Percentiles rank a stretch among this genome's conserved stretches.
These are phyloP conservation scores for Reticulascus tulasneorum DNA, from an alignment of 2,329 filamentous ascomycete genomes.

Conservation along the genomic window DNA sequence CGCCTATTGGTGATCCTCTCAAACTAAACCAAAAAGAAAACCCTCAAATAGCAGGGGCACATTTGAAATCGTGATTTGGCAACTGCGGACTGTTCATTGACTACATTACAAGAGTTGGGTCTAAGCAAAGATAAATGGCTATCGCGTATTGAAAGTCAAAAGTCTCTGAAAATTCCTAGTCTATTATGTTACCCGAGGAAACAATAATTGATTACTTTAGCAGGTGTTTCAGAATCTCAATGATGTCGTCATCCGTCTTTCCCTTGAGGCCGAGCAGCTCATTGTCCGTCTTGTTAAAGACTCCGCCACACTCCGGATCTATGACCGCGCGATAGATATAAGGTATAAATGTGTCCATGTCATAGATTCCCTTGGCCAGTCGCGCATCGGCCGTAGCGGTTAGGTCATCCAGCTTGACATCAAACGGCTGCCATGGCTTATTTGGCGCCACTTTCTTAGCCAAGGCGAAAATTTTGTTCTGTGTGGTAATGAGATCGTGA, in stretches of 20 bases:
- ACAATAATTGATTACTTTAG: too few relatives aligned
- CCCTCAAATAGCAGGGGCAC: too few relatives aligned
- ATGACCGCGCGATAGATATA: conserved; percentile 15
- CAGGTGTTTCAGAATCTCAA: too few relatives aligned
- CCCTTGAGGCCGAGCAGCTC: conserved; percentile 16
- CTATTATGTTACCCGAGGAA: too few relatives aligned
- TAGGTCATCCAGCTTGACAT: conserved; percentile 13
- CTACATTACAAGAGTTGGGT: too few relatives aligned
- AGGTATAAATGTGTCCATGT: conserved; percentile 14
- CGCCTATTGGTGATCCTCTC: too few relatives aligned
- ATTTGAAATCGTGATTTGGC: too few relatives aligned
- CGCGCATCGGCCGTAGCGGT: conserved; percentile 13
- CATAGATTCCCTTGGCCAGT: conserved; percentile 15
- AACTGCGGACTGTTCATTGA: too few relatives aligned
- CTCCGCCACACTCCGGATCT: conserved; percentile 10
- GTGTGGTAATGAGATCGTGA: conserved; percentile 17
- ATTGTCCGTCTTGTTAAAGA: conserved; percentile 17
- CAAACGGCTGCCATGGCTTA: conserved; percentile 13
- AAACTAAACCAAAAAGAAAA: too few relatives aligned
- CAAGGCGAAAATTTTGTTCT: conserved; percentile 18
- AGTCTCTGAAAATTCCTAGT: too few relatives aligned
- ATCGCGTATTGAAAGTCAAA: too few relatives aligned
- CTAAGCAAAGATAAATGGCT: too few relatives aligned
- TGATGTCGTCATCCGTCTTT: conserved; percentile 17
- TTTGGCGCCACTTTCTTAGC: conserved; percentile 16